Conservation (phyloP, 306 rosid genomes). For the Fragaria vesca region DNA sequence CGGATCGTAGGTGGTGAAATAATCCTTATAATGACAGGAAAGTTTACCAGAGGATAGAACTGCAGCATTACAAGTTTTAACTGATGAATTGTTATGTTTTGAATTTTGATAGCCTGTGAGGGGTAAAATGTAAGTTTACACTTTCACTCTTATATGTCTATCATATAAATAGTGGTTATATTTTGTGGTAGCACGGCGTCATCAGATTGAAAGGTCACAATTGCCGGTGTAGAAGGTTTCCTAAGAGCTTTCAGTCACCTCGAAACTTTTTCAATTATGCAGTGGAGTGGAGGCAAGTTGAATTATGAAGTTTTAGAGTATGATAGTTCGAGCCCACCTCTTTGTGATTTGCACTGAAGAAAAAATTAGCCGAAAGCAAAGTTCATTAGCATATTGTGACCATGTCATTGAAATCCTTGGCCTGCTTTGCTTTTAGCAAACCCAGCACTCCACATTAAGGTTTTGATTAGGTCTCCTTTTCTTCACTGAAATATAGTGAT, state of each 20-base stretch:
- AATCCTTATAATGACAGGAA: background rate
- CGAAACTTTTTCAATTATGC: background rate
- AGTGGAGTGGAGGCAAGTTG: background rate
- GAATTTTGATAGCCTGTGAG: background rate
- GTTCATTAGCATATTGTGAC: background rate
- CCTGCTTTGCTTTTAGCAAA: background rate
- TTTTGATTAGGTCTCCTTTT: background rate
- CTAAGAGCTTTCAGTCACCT: background rate
- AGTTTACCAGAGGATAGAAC: background rate
- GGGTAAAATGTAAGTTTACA: background rate
- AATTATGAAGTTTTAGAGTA: constrained; percentile 4
- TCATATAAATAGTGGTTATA: background rate
- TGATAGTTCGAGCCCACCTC: constrained; percentile 6
- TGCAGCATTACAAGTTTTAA: background rate
- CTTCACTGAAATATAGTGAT: background rate
- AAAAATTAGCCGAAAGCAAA: background rate
- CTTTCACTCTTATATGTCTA: background rate
- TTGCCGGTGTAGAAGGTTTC: constrained; percentile 1
- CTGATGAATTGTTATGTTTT: background rate
- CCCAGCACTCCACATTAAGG: background rate
- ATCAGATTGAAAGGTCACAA: background rate
- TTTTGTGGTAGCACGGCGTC: background rate
- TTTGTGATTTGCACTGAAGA: background rate
- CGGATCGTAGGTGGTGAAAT: background rate
- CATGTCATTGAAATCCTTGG: background rate